Evolutionary conservation across 768 basidiomycete genomes (phyloP).

Genomic region (Hericium coralloides): DNA sequence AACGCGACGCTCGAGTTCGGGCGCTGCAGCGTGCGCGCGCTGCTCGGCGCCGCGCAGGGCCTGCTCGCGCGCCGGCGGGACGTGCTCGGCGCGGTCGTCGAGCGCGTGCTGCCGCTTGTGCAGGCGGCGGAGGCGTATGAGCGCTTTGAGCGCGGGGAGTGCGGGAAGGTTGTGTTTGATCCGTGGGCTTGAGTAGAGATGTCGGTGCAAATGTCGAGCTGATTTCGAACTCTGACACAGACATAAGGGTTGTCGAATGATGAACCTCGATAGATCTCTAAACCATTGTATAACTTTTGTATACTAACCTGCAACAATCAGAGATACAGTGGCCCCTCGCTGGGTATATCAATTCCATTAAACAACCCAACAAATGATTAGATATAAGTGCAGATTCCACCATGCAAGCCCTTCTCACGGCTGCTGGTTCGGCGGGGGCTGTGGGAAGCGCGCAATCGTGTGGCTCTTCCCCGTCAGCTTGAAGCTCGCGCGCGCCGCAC

Average conservation of each 20-base stretch:
- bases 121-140: slow-evolving; percentile 51
- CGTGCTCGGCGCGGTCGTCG: slow-evolving; percentile 64
- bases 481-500: slow-evolving; percentile 31
- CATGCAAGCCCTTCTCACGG: no score
- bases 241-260: no score
- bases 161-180: slow-evolving; percentile 73
- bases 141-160: slow-evolving; percentile 60
- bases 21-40: slow-evolving; percentile 69
- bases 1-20: slow-evolving; percentile 78
- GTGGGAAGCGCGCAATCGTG: slow-evolving; percentile 34
- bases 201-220: no score
- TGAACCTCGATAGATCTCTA: no score
- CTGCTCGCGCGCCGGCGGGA: slow-evolving; percentile 63
- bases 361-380: no score
- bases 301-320: no score
- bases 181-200: slow-evolving; percentile 49
- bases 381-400: no score
- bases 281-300: no score
- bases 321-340: no score
- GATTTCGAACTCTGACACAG: no score
- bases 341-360: no score
- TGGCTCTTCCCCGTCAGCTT: slow-evolving; percentile 32
- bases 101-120: slow-evolving; percentile 52
- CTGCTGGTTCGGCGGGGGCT: slow-evolving; percentile 6
- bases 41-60: slow-evolving; percentile 66